A percentile compares a stretch with the other conserved stretches of the same genome.
These are phyloP conservation scores for Verticillium alfalfae DNA, from an alignment of 2,329 filamentous ascomycete genomes.

Conservation along the genomic window DNA sequence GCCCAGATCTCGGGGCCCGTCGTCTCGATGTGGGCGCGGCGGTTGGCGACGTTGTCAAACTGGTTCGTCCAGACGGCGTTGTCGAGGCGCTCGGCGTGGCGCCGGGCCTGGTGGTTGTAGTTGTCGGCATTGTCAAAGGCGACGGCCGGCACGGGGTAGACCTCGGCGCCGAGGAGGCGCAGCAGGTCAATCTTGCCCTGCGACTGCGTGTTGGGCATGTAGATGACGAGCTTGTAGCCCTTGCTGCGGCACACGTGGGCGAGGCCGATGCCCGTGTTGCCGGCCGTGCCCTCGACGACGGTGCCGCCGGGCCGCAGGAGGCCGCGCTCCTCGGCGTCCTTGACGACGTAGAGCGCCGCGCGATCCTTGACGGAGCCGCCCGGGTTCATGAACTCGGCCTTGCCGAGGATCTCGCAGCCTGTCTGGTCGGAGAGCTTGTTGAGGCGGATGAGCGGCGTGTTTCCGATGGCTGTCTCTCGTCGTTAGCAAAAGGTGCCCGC, in stretches of 20 bases:
- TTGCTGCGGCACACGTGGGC: conserved; percentile 91
- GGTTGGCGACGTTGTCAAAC: conserved; percentile 94
- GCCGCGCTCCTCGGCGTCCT: conserved; percentile 85
- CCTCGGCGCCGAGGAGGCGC: conserved; percentile 85
- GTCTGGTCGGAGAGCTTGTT: conserved; percentile 85
- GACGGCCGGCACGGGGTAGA: conserved; percentile 92
- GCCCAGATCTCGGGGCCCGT: conserved; percentile 97
- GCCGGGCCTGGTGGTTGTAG: conserved; percentile 92
- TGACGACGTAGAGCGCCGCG: conserved; percentile 88
- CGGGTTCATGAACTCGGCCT: conserved; percentile 98
- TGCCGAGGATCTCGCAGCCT: conserved; percentile 89
- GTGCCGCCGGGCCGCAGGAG: conserved; percentile 81
- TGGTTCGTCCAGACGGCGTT: conserved; percentile 99
- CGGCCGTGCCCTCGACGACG: conserved; percentile 93
- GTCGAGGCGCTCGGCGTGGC: conserved; percentile 80
- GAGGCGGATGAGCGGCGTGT: conserved; percentile 88
- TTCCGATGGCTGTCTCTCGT: conserved; percentile 72
- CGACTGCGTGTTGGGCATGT: conserved; percentile 99
- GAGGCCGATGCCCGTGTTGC: conserved; percentile 96
- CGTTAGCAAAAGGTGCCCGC: neutral
- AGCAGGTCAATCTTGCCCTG: conserved; percentile 96
- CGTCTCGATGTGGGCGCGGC: conserved; percentile 90
- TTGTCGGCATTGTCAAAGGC: conserved; percentile 93
- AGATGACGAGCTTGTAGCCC: conserved; percentile 94
- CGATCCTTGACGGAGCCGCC: conserved; percentile 95